Conservation (phyloP, 2,329 filamentous ascomycete species). For the Xylariaceae sp. region DNA sequence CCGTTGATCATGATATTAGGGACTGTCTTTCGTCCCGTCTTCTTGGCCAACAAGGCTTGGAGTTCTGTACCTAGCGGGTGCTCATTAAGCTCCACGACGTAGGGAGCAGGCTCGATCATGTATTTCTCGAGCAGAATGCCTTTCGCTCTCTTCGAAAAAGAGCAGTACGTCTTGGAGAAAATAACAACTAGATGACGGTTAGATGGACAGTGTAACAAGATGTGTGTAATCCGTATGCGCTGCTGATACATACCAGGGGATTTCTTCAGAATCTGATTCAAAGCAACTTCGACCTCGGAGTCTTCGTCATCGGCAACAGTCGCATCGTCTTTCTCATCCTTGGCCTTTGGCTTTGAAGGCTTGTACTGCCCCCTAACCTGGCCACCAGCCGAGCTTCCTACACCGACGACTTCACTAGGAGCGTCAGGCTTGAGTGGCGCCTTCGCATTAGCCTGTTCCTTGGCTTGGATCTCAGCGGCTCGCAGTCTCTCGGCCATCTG, state of each 20-base stretch:
- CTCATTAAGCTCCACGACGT: conserved; percentile 84
- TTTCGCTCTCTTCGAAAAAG: conserved; percentile 80
- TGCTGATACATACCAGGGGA: conserved; percentile 61
- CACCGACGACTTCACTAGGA: conserved; percentile 53
- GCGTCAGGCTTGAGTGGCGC: conserved; percentile 54
- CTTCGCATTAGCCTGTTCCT: conserved; percentile 64
- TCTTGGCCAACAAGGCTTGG: conserved; percentile 64
- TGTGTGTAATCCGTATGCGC: not conserved
- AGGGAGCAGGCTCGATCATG: conserved; percentile 72
- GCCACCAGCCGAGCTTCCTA: conserved; percentile 52
- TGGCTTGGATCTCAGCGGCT: conserved; percentile 63
- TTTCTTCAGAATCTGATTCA: conserved; percentile 76
- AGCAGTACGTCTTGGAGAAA: conserved; percentile 94
- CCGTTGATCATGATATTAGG: conserved; percentile 89
- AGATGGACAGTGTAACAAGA: not conserved
- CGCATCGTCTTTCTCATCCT: conserved; percentile 34
- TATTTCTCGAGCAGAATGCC: conserved; percentile 78
- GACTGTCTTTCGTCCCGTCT: conserved; percentile 78
- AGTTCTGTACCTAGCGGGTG: conserved; percentile 69
- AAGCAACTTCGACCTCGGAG: conserved; percentile 61
- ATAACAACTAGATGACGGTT: conserved; percentile 64
- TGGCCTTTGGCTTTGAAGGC: conserved; percentile 40
- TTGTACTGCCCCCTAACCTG: conserved; percentile 45
- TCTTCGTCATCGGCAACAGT: conserved; percentile 51
- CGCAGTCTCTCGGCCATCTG: conserved; percentile 58